Conservation (phyloP, 345 rosid genomes). For the Eucalyptus pauciflora region DNA sequence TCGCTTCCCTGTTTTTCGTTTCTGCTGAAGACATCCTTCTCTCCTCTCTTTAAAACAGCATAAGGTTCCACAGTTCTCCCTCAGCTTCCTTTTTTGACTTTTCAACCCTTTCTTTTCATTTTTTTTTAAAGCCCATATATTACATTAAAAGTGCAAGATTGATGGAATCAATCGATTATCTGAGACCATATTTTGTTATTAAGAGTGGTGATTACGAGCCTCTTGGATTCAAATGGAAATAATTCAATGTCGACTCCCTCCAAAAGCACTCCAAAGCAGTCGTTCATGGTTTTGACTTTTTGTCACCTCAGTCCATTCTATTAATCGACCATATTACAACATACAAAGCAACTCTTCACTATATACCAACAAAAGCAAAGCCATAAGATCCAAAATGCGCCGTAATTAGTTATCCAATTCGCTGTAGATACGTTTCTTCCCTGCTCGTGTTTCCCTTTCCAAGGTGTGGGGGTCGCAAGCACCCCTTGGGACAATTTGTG, state of each 20-base stretch:
- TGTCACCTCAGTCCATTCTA: not conserved
- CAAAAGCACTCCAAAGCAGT: not conserved
- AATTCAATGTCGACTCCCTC: not conserved
- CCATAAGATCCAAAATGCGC: not conserved
- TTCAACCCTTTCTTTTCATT: too few species aligned
- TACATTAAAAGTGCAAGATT: not conserved
- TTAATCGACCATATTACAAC: not conserved
- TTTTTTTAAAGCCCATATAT: too few species aligned
- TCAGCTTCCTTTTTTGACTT: too few species aligned
- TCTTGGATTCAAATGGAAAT: not conserved
- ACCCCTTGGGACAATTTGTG: not conserved
- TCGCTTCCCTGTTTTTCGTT: too few species aligned
- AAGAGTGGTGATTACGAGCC: not conserved
- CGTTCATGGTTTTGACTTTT: not conserved
- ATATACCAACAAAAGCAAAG: not conserved
- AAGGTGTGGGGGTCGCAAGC: not conserved
- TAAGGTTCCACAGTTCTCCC: too few species aligned
- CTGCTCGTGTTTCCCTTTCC: not conserved
- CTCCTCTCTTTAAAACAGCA: too few species aligned
- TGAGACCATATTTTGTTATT: not conserved
- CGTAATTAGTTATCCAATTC: not conserved
- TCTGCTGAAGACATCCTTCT: too few species aligned
- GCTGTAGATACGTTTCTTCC: not conserved
- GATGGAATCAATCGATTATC: not conserved
- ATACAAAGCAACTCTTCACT: not conserved